Base-by-base conservation (phyloP, 2,329 filamentous ascomycete genomes). In the Alternaria metachromatica region DNA sequence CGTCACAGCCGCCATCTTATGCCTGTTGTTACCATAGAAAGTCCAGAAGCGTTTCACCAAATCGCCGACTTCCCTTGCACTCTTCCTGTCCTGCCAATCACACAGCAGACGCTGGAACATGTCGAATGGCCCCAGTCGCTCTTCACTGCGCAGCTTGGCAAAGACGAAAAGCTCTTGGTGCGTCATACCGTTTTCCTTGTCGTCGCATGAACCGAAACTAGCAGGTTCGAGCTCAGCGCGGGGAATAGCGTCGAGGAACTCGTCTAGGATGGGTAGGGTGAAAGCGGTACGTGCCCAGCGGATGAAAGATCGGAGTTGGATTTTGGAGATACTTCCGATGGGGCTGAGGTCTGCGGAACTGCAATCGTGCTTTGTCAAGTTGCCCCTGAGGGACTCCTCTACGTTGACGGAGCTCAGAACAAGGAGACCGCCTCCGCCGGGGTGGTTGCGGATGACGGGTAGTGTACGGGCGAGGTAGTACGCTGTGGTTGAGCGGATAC, bases 321-420 rank as follows among this genome's bases (percentile, higher is more conserved):
- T 87, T 78, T 93, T 93, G 63, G 82, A 85, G 63, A 89, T 87
- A 9, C 79, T 80, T 21, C 84, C 89, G 55, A 90, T 89, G 4
- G 89, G 89, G 70, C 90, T 81, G 67, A 81, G 82, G 51, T 70
- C 68, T n/a, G 83, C 83, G 25, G 76, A 80, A 5, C 74, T 80
- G 74, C 85, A 87, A 74, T 92, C 90, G 72, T 92, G 92, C 78
- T 92, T 92, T 15, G 90, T 92, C 20, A 91, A 81, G 76, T 92
- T 80, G 43, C 84, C 85, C 30, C 85, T 80, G 33, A 87, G 78
- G 62, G 81, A 82, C 69, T 87, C 66, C 69, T 87, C 89, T 2
- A 67, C 89, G 71, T 92, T 92, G 2, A 88, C 88, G 23, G 84
- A 87, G n/a, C 89, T 90, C 0, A 93, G 83, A 1, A 93, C 89